Conservation (phyloP, 371 early-diverging fungal genomes). For the Mucor ambiguus region DNA sequence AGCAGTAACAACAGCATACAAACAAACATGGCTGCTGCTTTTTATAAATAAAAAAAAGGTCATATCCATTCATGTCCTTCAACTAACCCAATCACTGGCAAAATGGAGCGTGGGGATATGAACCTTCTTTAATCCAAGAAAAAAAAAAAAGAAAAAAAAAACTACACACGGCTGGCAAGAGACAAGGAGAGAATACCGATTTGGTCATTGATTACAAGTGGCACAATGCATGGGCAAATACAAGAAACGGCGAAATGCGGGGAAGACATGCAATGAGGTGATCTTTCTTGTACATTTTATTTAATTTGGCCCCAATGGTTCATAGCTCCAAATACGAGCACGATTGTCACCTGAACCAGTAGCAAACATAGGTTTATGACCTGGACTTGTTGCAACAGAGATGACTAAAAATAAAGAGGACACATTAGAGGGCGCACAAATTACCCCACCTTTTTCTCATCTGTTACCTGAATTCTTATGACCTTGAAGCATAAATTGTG, state of each 20-base stretch:
- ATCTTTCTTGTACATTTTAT: background rate
- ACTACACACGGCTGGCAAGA: background rate
- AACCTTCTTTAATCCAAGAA: background rate
- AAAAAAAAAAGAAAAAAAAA: background rate
- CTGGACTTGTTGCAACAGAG: conserved; percentile 85
- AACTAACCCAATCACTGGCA: background rate
- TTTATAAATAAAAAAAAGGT: too few species aligned
- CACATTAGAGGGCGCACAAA: background rate
- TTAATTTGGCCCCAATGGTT: conserved; percentile 32
- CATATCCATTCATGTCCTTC: too few species aligned
- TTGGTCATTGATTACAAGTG: background rate
- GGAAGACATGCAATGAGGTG: background rate
- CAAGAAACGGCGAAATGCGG: background rate
- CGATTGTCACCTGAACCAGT: conserved; percentile 96
- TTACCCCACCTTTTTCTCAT: background rate
- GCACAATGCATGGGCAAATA: background rate
- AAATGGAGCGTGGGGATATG: conserved; percentile 1
- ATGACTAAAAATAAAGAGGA: conserved; percentile 67
- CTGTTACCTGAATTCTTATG: conserved; percentile 92
- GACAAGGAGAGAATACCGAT: background rate
- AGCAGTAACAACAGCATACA: too few species aligned
- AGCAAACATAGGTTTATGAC: conserved; percentile 82
- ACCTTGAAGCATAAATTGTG: conserved; percentile 94
- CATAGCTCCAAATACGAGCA: conserved; percentile 92
- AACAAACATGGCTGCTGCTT: too few species aligned